Conservation (phyloP, 345 rosid species). For the Tarenaya hassleriana region DNA sequence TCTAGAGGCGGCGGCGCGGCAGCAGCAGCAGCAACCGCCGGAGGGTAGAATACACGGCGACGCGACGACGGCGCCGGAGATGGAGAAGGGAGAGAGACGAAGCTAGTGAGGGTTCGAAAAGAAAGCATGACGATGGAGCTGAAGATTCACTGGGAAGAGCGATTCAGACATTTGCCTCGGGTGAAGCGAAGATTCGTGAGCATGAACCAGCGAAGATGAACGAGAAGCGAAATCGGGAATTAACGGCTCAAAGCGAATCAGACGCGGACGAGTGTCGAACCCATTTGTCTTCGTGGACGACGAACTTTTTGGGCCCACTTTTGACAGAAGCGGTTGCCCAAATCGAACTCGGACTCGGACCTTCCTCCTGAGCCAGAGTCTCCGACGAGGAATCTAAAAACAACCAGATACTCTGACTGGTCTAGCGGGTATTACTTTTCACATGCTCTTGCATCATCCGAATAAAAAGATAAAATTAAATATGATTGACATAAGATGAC, state of each 20-base stretch:
- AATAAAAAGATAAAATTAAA: too few species aligned
- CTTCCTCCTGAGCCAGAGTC: too few species aligned
- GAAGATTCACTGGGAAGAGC: slow-evolving; percentile 6
- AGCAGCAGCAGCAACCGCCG: slow-evolving; percentile 14
- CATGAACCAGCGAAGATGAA: slow-evolving; percentile 11
- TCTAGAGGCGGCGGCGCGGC: slow-evolving; percentile 22
- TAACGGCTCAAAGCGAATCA: slow-evolving; percentile 34
- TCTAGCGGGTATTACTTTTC: too few species aligned
- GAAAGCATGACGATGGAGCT: slow-evolving; percentile 31
- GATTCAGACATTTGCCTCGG: slow-evolving; percentile 19
- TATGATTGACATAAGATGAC: too few species aligned
- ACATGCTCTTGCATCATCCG: too few species aligned
- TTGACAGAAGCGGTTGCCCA: too few species aligned
- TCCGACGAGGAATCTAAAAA: too few species aligned
- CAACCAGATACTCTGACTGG: too few species aligned
- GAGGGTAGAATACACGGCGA: slow-evolving; percentile 20
- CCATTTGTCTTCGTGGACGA: neutral
- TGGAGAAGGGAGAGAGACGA: slow-evolving; percentile 29
- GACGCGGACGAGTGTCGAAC: slow-evolving; percentile 18
- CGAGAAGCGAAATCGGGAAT: slow-evolving; percentile 23
- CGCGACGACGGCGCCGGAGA: slow-evolving; percentile 11
- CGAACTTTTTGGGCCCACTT: neutral
- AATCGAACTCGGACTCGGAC: too few species aligned
- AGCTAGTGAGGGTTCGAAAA: slow-evolving; percentile 32
- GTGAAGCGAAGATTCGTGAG: slow-evolving; percentile 16